These are phyloP conservation scores for Diospyros lotus DNA, from an alignment of 148 eudicot species.

Conservation along the genomic window DNA sequence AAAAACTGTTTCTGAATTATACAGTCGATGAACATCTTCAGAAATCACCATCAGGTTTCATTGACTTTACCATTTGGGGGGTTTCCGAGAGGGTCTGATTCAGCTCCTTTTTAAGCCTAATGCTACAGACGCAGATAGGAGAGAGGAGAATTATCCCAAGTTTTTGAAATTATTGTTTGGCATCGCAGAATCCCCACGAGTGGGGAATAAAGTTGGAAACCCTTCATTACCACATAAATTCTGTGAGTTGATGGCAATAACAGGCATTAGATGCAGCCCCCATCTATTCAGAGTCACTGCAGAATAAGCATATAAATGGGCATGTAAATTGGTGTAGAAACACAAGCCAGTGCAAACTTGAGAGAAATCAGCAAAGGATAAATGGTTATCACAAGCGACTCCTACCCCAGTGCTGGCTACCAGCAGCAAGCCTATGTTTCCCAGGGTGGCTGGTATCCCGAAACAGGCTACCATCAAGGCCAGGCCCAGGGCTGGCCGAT, in stretches of 20 bases:
- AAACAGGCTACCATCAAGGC: too few relatives aligned
- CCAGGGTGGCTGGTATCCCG: neutral
- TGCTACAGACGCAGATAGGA: too few relatives aligned
- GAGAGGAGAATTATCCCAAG: too few relatives aligned
- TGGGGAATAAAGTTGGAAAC: slow-evolving; percentile 13
- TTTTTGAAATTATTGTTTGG: neutral
- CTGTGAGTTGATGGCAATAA: neutral
- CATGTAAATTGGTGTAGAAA: neutral
- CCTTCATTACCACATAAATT: neutral
- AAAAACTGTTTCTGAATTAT: too few relatives aligned
- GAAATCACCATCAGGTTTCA: too few relatives aligned
- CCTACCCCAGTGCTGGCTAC: slow-evolving; percentile 12
- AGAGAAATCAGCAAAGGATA: neutral
- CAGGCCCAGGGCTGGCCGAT: too few relatives aligned
- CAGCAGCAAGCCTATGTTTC: slow-evolving; percentile 2
- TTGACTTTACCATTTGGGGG: too few relatives aligned
- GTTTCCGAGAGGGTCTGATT: too few relatives aligned
- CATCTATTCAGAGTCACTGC: neutral
- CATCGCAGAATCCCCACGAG: slow-evolving; percentile 5
- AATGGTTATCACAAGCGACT: slow-evolving; percentile 10
- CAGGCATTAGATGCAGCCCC: neutral
- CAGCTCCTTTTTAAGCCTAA: too few relatives aligned
- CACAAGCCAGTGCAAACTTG: neutral
- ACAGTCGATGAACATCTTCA: too few relatives aligned
- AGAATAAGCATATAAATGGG: slow-evolving; percentile 4